phyloP scores from a whole-genome alignment of 768 basidiomycete genomes.

The Russula virescens region DNA sequence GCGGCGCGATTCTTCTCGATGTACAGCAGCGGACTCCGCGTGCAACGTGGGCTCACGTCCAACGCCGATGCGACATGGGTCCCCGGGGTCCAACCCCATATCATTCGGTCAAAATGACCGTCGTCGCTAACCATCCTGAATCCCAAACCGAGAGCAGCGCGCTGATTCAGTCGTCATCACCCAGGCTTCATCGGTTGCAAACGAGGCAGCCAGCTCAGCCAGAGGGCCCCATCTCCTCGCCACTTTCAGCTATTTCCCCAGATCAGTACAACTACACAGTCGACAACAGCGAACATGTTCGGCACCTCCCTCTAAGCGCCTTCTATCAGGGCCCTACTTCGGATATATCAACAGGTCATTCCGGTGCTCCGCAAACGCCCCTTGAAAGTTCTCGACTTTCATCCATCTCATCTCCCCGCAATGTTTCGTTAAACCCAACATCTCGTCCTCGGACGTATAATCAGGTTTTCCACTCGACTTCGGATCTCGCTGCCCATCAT shows the following conservation, averaged over 20 bases:
- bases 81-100: slow-evolving; percentile 7
- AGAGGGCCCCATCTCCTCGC: slow-evolving; percentile 30
- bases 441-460: slow-evolving; percentile 64
- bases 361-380: slow-evolving; percentile 35
- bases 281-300: slow-evolving; percentile 43
- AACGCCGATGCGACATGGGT: slow-evolving; percentile 25
- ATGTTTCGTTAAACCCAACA: slow-evolving; percentile 55
- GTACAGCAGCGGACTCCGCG: slow-evolving; percentile 23
- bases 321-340: slow-evolving; percentile 33
- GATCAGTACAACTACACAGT: slow-evolving; percentile 31
- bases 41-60: slow-evolving; percentile 24
- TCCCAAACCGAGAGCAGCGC: slow-evolving; percentile 34
- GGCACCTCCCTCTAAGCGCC: slow-evolving; percentile 41
- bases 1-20: slow-evolving; percentile 12
- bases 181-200: slow-evolving; percentile 50
- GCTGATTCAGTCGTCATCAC: slow-evolving; percentile 41
- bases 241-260: slow-evolving; percentile 48
- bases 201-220: slow-evolving; percentile 42
- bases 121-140: slow-evolving; percentile 12
- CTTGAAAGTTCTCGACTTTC: slow-evolving; percentile 54
- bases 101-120: slow-evolving; percentile 7
- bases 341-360: slow-evolving; percentile 34
- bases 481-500: slow-evolving; percentile 72
- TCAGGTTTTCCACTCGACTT: slow-evolving; percentile 54
- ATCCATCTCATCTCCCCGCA: slow-evolving; percentile 41